Conservation (phyloP, 345 rosid genomes). For the Litchi chinensis region DNA sequence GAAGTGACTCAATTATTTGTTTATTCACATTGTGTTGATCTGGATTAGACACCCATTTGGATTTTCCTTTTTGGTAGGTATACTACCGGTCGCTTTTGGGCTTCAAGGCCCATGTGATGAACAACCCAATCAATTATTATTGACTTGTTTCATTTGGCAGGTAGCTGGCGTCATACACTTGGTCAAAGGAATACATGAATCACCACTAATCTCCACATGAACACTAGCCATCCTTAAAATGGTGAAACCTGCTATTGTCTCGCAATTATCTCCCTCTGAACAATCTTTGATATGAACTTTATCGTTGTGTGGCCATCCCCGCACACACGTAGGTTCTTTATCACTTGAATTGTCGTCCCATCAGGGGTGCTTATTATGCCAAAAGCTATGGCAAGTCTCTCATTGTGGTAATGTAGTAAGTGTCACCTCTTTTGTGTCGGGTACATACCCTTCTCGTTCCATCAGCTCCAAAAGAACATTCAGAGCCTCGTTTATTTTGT, state of each 20-base stretch:
- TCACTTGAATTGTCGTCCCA: constrained; percentile 72
- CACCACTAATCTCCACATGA: constrained; percentile 86
- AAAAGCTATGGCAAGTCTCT: constrained; percentile 73
- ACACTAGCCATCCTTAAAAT: constrained; percentile 66
- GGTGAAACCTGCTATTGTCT: constrained; percentile 81
- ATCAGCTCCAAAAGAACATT: constrained; percentile 53
- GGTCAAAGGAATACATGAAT: neutral
- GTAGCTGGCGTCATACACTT: neutral
- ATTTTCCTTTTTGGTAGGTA: neutral
- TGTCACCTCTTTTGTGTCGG: constrained; percentile 66
- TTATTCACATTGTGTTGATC: neutral
- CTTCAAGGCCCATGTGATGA: neutral
- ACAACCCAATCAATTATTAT: neutral
- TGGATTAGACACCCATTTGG: neutral
- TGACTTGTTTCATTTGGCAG: neutral
- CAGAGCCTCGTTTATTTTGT: constrained; percentile 49
- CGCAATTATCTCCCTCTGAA: constrained; percentile 62
- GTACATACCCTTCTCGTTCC: constrained; percentile 72
- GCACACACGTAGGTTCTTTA: constrained; percentile 67
- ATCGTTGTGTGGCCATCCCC: constrained; percentile 67
- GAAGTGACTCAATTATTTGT: constrained; percentile 17
- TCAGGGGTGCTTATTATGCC: constrained; percentile 66
- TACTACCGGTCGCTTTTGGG: neutral
- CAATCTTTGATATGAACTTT: constrained; percentile 65
- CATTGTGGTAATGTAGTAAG: constrained; percentile 57